phyloP scores from a whole-genome alignment of 805 yeast species.

The Wickerhamomyces rabaulensis region DNA sequence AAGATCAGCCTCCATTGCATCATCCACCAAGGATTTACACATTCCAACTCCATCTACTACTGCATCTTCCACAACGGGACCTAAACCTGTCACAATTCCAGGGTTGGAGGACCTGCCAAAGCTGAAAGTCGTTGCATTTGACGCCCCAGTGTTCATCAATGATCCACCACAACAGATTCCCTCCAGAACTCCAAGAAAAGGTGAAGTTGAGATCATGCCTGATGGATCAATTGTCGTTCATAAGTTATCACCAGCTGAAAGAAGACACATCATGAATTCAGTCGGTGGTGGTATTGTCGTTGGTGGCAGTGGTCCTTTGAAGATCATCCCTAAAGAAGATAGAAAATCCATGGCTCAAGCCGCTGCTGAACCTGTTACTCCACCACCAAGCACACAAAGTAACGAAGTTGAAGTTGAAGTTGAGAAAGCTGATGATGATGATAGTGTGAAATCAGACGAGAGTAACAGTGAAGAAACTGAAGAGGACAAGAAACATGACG shows the following conservation, averaged over 20 bases:
- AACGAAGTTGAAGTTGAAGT: background rate
- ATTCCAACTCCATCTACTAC: background rate
- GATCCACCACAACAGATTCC: constrained; percentile 97
- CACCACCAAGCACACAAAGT: background rate
- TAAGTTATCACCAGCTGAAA: constrained; percentile 51
- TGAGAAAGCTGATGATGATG: background rate
- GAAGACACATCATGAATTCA: constrained; percentile 35
- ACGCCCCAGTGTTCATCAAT: constrained; percentile 63
- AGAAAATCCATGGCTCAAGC: constrained; percentile 1
- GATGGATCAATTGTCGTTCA: constrained; percentile 50
- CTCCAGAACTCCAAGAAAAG: constrained; percentile 73
- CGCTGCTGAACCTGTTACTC: background rate
- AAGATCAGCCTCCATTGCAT: constrained; percentile 3
- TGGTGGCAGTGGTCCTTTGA: constrained; percentile 70
- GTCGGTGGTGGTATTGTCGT: constrained; percentile 69
- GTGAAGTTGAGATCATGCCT: constrained; percentile 66
- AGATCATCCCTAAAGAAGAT: constrained; percentile 30
- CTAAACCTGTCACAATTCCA: constrained; percentile 23
- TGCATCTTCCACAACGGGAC: background rate
- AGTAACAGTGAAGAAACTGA: constrained; percentile 2
- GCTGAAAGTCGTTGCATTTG: constrained; percentile 68
- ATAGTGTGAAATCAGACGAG: background rate
- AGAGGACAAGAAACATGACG: background rate
- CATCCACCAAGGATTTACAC: background rate
- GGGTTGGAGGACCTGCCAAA: constrained; percentile 36